Percentiles rank a stretch among this genome's conserved stretches.
These are phyloP conservation scores for Ogataea nakhonphanomensis DNA, from an alignment of 805 yeast genomes.

Conservation along the genomic window DNA sequence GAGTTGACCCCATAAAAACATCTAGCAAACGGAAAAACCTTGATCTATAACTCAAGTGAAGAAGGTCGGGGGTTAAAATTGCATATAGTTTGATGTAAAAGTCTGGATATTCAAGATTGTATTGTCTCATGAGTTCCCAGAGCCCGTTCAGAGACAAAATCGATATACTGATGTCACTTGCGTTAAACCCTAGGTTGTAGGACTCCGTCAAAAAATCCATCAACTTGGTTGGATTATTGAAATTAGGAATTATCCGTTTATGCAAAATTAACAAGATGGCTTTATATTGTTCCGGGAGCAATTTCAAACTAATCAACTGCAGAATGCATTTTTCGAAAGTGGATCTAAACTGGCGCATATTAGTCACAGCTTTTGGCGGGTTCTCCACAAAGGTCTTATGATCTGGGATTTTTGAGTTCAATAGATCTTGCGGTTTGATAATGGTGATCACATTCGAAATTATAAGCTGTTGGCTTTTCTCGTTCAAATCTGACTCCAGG, in stretches of 20 bases:
- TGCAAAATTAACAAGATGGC: constrained; percentile 68
- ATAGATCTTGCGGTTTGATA: constrained; percentile 30
- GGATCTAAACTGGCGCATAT: constrained; percentile 45
- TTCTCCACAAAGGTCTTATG: constrained; percentile 35
- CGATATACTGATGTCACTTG: constrained; percentile 33
- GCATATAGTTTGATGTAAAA: constrained; percentile 81
- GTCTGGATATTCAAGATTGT: constrained; percentile 88
- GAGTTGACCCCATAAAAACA: constrained; percentile 80
- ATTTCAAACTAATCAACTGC: constrained; percentile 46
- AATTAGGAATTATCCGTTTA: constrained; percentile 77
- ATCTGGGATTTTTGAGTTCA: constrained; percentile 35
- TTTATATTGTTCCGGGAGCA: constrained; percentile 54
- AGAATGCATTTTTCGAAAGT: constrained; percentile 73
- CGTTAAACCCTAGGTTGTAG: constrained; percentile 46
- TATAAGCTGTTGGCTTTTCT: constrained; percentile 18
- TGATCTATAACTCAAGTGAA: constrained; percentile 78
- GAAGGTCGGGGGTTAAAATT: constrained; percentile 67
- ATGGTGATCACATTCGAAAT: constrained; percentile 42
- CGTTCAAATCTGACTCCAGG: constrained; percentile 8
- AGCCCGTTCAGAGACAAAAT: constrained; percentile 83
- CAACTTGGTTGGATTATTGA: constrained; percentile 72
- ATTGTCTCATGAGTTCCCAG: constrained; percentile 75
- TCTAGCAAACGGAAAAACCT: constrained; percentile 87
- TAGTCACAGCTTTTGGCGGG: constrained; percentile 43
- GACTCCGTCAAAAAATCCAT: constrained; percentile 95